Evolutionary conservation across 768 basidiomycete genomes (phyloP).

Genomic region (Xerocomus brunneocitrinus): DNA sequence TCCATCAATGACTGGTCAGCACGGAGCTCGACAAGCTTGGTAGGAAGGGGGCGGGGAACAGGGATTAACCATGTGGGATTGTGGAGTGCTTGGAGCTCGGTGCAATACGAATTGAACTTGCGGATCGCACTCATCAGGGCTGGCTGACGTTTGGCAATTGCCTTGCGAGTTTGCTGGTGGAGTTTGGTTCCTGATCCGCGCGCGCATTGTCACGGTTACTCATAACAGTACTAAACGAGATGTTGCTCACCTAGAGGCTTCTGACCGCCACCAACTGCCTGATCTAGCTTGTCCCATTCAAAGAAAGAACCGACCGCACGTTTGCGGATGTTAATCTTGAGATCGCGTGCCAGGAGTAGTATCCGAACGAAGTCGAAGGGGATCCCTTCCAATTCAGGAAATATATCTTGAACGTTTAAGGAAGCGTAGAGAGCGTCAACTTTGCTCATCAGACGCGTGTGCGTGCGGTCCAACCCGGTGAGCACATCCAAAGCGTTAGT

Average conservation of each 20-base stretch:
- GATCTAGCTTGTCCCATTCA: constrained; percentile 1
- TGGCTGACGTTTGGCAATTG: background rate
- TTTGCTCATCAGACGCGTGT: too few relatives aligned
- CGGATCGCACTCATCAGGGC: constrained; percentile 1
- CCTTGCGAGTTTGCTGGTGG: too few relatives aligned
- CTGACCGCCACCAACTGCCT: background rate
- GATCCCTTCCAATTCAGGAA: background rate
- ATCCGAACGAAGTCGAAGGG: background rate
- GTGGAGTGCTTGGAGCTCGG: constrained; percentile 13
- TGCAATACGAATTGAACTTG: constrained; percentile 31
- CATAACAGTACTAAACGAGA: background rate
- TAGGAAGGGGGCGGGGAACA: constrained; percentile 30
- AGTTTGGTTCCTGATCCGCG: constrained; percentile 4
- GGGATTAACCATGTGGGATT: constrained; percentile 27
- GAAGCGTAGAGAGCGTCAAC: background rate
- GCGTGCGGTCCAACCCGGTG: too few relatives aligned
- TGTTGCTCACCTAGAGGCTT: background rate
- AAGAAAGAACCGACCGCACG: background rate
- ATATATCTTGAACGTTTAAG: background rate
- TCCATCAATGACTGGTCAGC: constrained; percentile 28
- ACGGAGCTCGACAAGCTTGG: constrained; percentile 18
- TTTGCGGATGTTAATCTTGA: constrained; percentile 4
- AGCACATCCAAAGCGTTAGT: too few relatives aligned
- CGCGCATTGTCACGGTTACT: background rate
- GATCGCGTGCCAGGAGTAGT: background rate